phyloP scores from a whole-genome alignment of 371 early-diverging fungal species.

The Batrachochytrium dendrobatidis region DNA sequence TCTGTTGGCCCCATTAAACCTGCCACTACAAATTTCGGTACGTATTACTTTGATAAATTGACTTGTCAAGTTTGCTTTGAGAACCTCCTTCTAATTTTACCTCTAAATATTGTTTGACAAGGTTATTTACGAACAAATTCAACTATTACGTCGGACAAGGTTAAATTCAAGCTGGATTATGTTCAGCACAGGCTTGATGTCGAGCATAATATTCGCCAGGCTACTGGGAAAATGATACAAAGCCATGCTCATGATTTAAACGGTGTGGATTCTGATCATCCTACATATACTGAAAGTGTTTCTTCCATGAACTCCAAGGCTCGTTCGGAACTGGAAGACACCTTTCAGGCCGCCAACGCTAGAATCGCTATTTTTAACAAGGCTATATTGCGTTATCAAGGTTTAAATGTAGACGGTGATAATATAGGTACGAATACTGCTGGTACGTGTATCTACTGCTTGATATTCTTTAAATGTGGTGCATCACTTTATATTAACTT shows the following conservation, averaged over 20 bases:
- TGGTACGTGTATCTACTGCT: too few species aligned
- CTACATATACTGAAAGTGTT: too few species aligned
- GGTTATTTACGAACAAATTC: slow-evolving; percentile 51
- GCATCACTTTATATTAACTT: too few species aligned
- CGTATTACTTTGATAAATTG: too few species aligned
- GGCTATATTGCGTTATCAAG: slow-evolving; percentile 76
- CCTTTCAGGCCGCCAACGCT: slow-evolving; percentile 65
- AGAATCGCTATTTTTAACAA: slow-evolving; percentile 72
- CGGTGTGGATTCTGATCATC: too few species aligned
- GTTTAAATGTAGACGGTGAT: slow-evolving; percentile 39
- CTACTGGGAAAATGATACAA: slow-evolving; percentile 53
- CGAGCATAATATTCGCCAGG: slow-evolving; percentile 78
- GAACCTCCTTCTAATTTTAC: neutral
- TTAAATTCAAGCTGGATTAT: slow-evolving; percentile 77
- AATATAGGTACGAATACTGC: slow-evolving; percentile 3
- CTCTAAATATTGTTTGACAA: neutral
- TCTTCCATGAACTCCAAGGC: slow-evolving; percentile 49
- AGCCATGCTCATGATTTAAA: neutral
- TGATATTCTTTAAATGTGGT: too few species aligned
- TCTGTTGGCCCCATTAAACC: neutral
- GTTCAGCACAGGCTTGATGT: slow-evolving; percentile 80
- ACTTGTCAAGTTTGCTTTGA: neutral
- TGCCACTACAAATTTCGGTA: neutral
- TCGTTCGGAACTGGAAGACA: slow-evolving; percentile 53
- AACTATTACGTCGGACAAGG: slow-evolving; percentile 71